Evolutionary conservation across 2,329 filamentous ascomycete species (phyloP), one percentile per base, ranked within the genome.

Genomic region (Aspergillus sp.): DNA sequence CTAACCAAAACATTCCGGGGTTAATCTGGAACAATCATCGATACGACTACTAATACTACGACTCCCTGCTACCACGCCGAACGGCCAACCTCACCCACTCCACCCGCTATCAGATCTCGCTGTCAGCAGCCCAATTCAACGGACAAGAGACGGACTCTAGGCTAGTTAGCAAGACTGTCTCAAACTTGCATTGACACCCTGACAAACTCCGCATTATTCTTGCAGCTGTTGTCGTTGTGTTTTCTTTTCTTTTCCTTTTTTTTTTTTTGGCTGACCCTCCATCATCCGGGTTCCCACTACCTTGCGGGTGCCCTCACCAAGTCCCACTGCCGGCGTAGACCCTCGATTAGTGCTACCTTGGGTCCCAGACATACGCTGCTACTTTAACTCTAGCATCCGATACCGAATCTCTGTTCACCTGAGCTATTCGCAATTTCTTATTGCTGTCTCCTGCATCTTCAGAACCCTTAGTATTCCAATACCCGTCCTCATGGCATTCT

Each of bases 311-410:
- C 45, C 38, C 17, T 30, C 41, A 38, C 20, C 30, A 24, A 47
- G 48, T 47, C 49, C 44, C 49, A 48, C 55, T 38, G 13, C 53
- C 32, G 36, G 15, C 32, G 49, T 39, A 53, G 17, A 52, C 39
- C 39, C 52, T 59, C 48, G 34, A 36, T 36, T n/a, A 20, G 66
- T 64, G 61, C 58, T 59, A 68, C 66, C 62, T 63, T 58, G 55
- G 53, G 51, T 58, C 52, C 62, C 55, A 61, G 61, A 57, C 62
- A 60, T 58, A 38, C 44, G 34, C 22, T 54, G 15, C 56, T 59
- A 56, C 61, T 63, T 61, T 53, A 55, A 52, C 53, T 60, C 61
- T 58, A 59, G 62, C 55, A 41, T 52, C 32, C 18, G 43, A 53
- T 53, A 62, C 41, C 57, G 22, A 39, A 36, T 36, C 34, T 15